These are phyloP conservation scores for Yamadazyma laniorum DNA, from an alignment of 805 yeast species.

Conservation along the genomic window DNA sequence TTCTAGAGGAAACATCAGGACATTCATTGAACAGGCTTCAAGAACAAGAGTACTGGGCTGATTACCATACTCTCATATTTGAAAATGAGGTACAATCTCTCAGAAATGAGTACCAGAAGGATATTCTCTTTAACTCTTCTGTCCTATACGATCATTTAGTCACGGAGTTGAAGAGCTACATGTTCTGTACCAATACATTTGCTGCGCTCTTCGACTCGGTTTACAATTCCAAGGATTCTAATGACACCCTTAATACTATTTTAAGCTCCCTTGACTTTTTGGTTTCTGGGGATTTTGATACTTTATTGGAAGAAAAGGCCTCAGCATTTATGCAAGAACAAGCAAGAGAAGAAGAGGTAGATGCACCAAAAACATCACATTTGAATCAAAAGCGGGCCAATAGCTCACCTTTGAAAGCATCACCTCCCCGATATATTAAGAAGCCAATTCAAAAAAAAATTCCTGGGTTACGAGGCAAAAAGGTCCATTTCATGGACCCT, in stretches of 20 bases:
- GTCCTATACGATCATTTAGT: constrained; percentile 51
- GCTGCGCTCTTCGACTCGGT: constrained; percentile 1
- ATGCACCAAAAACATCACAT: not conserved
- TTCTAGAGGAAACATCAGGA: constrained; percentile 44
- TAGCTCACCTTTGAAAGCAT: constrained; percentile 19
- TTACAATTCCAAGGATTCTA: constrained; percentile 3
- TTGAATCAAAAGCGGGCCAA: constrained; percentile 6
- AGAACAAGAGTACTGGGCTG: constrained; percentile 59
- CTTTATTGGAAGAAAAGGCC: constrained; percentile 29
- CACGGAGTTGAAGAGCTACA: constrained; percentile 20
- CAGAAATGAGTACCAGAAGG: constrained; percentile 49
- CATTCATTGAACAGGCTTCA: constrained; percentile 46
- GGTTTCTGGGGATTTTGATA: constrained; percentile 36
- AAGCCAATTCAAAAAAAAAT: constrained; percentile 6
- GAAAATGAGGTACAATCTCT: constrained; percentile 41
- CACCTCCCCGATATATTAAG: constrained; percentile 20
- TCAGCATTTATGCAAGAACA: constrained; percentile 27
- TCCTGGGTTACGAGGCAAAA: constrained; percentile 23
- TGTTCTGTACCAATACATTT: constrained; percentile 5
- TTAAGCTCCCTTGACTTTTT: constrained; percentile 17
- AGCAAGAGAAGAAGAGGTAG: constrained; percentile 14
- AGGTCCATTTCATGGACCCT: constrained; percentile 48
- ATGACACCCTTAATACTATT: constrained; percentile 1
- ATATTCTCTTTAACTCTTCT: constrained; percentile 55
- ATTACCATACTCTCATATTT: constrained; percentile 41